Base-by-base conservation (phyloP, 2,329 filamentous ascomycete species). In the Hymenoscyphus scutula region DNA sequence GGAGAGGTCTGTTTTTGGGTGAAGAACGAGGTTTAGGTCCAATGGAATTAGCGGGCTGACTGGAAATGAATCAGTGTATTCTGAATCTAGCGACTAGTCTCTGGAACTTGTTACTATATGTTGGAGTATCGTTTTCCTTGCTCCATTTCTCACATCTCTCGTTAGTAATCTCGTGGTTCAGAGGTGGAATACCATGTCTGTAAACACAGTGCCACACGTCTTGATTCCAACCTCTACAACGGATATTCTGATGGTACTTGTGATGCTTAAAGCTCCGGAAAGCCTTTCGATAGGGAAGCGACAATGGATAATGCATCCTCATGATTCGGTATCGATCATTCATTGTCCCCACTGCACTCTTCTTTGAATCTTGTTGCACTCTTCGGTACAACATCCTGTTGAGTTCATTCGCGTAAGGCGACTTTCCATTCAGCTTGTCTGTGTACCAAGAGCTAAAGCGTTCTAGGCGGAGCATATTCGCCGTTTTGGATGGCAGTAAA, bases 371-470 rank as follows among this genome's bases (percentile, higher is more conserved):
- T 41, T 58, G 56, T 64, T 57, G 3, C 53, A 62, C 53, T 53
- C 23, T 54, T 59, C 55, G 37, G 38, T 62, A 58, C 58, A 66
- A 61, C 58, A 66, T 45, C 63, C 57, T 62, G 58, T 61, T 65
- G 30, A 66, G 57, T 63, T 65, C 58, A 56, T 64, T 61, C 58
- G 63, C 62, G 60, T 61, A 66, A 61, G 64, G 62, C 54, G 64
- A 66, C 58, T 66, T 65, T 58, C 64, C 53, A 63, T 64, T 60
- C 57, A 66, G 62, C 62, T 63, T 64, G 60, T 64, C 64, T 62
- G 62, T 66, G 59, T 66, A 66, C 64, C 62, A 66, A 59, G 60
- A 64, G 62, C 60, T 65, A 55, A 62, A 64, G 60, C 63, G 60
- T 48, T 67, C 63, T 25, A 65, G 53, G 55, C 63, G 62, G 58